phyloP scores from a whole-genome alignment of 805 yeast species.

The Sugiyamaella smithiae region DNA sequence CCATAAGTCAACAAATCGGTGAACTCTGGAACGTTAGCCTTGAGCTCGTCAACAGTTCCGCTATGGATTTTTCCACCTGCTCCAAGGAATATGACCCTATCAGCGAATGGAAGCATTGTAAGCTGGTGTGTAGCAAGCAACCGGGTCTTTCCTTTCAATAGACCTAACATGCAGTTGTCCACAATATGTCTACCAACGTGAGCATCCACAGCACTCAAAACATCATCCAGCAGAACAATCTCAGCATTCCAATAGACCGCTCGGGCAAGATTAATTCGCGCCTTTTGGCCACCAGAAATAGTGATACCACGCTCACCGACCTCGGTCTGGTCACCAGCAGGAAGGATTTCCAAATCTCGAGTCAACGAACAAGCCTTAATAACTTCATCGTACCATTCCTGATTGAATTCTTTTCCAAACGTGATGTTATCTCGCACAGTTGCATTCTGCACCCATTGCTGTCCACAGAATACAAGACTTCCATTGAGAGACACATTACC shows the following conservation, averaged over 20 bases:
- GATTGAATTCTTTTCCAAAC: constrained; percentile 60
- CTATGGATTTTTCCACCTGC: constrained; percentile 59
- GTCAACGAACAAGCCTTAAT: constrained; percentile 63
- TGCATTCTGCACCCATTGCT: constrained; percentile 83
- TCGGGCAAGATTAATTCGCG: constrained; percentile 78
- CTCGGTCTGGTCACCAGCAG: constrained; percentile 76
- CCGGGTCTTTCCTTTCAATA: constrained; percentile 59
- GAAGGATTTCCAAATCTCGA: constrained; percentile 61
- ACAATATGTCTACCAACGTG: constrained; percentile 77
- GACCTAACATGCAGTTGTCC: constrained; percentile 62
- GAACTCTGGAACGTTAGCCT: constrained; percentile 45
- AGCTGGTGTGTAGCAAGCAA: constrained; percentile 83
- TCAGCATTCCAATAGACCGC: constrained; percentile 70
- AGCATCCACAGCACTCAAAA: constrained; percentile 84
- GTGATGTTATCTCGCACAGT: constrained; percentile 71
- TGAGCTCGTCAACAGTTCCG: constrained; percentile 60
- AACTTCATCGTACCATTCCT: constrained; percentile 49
- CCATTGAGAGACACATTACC: constrained; percentile 60
- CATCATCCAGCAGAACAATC: constrained; percentile 72
- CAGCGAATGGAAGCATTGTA: constrained; percentile 66
- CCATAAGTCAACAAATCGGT: constrained; percentile 36
- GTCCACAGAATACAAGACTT: constrained; percentile 52
- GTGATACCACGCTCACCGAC: constrained; percentile 90
- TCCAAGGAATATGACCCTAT: constrained; percentile 59
- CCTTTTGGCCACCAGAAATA: constrained; percentile 87